These are phyloP conservation scores for Jacaranda mimosifolia DNA, from an alignment of 257 asterid species.

Conservation along the genomic window DNA sequence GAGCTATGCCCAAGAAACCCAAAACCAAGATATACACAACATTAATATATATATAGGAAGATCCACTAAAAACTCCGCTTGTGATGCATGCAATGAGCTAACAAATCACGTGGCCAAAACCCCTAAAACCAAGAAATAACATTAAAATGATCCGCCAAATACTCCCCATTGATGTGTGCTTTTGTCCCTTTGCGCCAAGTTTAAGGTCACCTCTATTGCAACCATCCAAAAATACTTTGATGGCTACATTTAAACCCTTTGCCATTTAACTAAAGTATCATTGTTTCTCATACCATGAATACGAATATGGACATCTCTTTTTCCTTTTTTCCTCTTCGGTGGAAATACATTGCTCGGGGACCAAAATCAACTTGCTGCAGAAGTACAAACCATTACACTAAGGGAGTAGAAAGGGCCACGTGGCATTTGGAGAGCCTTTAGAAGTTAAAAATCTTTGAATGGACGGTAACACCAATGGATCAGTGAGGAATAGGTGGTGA, in stretches of 20 bases:
- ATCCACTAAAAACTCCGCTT: neutral
- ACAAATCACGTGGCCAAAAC: constrained; percentile 28
- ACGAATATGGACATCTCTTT: neutral
- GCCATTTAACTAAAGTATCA: constrained; percentile 8
- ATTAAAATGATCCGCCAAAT: neutral
- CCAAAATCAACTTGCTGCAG: constrained; percentile 32
- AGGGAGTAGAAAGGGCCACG: constrained; percentile 39
- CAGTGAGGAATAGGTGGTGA: too few species aligned
- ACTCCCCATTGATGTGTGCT: neutral
- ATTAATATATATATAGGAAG: neutral
- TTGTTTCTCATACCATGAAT: constrained; percentile 8
- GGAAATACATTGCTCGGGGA: constrained; percentile 24
- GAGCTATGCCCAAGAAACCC: too few species aligned
- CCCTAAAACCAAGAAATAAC: constrained; percentile 8
- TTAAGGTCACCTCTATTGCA: constrained; percentile 10
- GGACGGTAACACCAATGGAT: too few species aligned
- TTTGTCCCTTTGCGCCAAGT: constrained; percentile 31
- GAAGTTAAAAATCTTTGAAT: neutral
- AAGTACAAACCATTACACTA: constrained; percentile 8
- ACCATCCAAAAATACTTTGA: constrained; percentile 1
- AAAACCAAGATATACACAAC: neutral
- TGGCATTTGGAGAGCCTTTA: constrained; percentile 27
- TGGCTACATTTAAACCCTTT: constrained; percentile 18
- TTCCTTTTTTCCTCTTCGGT: neutral
- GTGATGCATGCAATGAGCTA: constrained; percentile 32